Conservation (phyloP, 1,284 basidiomycete species). For the Boletus semigastroideus region DNA sequence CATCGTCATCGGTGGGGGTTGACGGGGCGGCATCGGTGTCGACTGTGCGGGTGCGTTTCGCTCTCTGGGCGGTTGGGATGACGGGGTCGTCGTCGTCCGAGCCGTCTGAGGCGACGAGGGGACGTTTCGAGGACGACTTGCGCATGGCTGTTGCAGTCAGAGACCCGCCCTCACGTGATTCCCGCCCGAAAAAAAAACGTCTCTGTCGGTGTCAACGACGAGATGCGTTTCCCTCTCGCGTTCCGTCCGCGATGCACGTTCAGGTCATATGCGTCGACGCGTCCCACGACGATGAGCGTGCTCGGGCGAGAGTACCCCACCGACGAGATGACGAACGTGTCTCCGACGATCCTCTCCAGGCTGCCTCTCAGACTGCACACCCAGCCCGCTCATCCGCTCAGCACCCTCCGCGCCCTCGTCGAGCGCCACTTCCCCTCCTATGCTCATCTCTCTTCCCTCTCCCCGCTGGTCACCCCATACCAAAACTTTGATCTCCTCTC, state of each 20-base stretch:
- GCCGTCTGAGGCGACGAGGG: slow-evolving; percentile 28
- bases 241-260: slow-evolving; percentile 4
- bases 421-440: slow-evolving; percentile 81
- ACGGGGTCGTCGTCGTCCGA: slow-evolving; percentile 8
- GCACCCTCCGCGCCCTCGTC: slow-evolving; percentile 82
- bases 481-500: slow-evolving; percentile 98
- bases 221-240: slow-evolving; percentile 18
- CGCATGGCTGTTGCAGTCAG: slow-evolving; percentile 20
- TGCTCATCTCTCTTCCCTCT: slow-evolving; percentile 67
- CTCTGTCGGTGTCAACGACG: neutral
- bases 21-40: slow-evolving; percentile 14
- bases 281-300: slow-evolving; percentile 33
- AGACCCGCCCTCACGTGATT: slow-evolving; percentile 10
- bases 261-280: slow-evolving; percentile 33
- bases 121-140: slow-evolving; percentile 26
- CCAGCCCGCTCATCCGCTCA: slow-evolving; percentile 80
- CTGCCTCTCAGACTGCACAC: slow-evolving; percentile 71
- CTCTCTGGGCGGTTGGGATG: slow-evolving; percentile 3
- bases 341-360: slow-evolving; percentile 82
- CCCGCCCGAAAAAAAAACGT: slow-evolving; percentile 18
- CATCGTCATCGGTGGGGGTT: slow-evolving; percentile 6
- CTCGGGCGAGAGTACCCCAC: slow-evolving; percentile 62
- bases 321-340: slow-evolving; percentile 85
- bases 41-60: slow-evolving; percentile 31
- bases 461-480: slow-evolving; percentile 86